Evolutionary conservation across 2,329 filamentous ascomycete species (phyloP), one percentile per base, ranked within the genome.

Genomic region (Colletotrichum nymphaeae): DNA sequence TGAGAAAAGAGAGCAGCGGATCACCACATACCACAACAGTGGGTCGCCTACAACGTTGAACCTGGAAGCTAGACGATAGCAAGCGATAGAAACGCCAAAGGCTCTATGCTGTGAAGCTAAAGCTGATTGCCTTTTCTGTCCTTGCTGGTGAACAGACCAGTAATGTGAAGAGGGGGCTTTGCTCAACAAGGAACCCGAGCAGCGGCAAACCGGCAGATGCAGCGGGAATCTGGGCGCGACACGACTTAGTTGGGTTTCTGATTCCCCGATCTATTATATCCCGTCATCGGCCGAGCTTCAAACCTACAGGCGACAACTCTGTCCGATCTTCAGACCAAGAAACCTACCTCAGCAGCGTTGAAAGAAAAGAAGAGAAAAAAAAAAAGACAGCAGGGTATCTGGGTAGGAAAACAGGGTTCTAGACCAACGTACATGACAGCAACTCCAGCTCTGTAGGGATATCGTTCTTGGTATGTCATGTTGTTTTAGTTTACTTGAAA

Each of bases 51-150:
- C 28, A 52, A 37, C 60, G 60, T 53, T 53, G 12, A 32, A 63
- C 62, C 49, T 19, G 62, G 62, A 12, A 55, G 12, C 30, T 42
- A 55, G 62, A 26, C 30, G n/a, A 12, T n/a, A 22, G 28, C 19
- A 55, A 63, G 30, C 46, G 52, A 22, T 19, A 62, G 9, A 46
- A 35, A 37, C 22, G 62, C 62, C 60, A 63, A 63, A 46, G 30
- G n/a, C 62, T 37, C 16, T 14, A 53, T 63, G 46, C 46, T 37
- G 35, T 32, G 35, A 63, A 55, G n/a, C 28, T n/a, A 63, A 67
- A 67, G 53, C 30, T n/a, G 24, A 52, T 37, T 66, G 53, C 53
- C 67, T 70, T 59, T 70, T 58, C 19, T n/a, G 53, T 64, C 19
- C 37, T 52, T 24, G 22, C 35, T 66, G 55, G 53, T 53, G 28